These are phyloP conservation scores for Tritrichomonas musculus DNA, from an alignment of 208 protist species.

Conservation along the genomic window DNA sequence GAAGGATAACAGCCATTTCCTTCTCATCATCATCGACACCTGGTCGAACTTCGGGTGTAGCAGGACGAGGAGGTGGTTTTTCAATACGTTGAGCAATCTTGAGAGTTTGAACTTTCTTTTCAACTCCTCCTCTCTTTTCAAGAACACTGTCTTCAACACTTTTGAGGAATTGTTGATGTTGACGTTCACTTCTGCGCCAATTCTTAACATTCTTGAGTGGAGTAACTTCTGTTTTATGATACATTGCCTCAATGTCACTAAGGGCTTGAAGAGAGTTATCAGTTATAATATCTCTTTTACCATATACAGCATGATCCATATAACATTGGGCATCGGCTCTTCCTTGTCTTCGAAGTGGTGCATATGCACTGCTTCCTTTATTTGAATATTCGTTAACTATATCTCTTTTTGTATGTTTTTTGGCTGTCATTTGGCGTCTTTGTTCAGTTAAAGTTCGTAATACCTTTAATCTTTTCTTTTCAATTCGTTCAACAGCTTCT, in stretches of 20 bases:
- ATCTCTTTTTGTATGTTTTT: neutral
- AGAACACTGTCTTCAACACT: neutral
- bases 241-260: neutral
- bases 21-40: neutral
- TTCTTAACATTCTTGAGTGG: neutral
- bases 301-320: neutral
- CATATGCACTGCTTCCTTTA: neutral
- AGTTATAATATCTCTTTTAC: neutral
- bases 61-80: conserved; percentile 24
- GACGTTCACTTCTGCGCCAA: neutral
- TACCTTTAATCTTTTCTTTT: conserved; percentile 21
- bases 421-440: neutral
- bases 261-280: neutral
- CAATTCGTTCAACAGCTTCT: neutral
- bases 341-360: neutral
- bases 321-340: neutral
- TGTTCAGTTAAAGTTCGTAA: conserved; percentile 15
- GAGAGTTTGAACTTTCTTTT: neutral
- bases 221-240: neutral
- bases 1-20: neutral
- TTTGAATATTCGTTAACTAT: neutral
- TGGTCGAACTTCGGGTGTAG: neutral
- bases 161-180: neutral
- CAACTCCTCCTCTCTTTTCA: neutral
- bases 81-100: conserved; percentile 16